A percentile compares a stretch with the other conserved stretches of the same genome.
Conservation (phyloP, 2,329 filamentous ascomycete genomes). For the Fusarium torulosum region DNA sequence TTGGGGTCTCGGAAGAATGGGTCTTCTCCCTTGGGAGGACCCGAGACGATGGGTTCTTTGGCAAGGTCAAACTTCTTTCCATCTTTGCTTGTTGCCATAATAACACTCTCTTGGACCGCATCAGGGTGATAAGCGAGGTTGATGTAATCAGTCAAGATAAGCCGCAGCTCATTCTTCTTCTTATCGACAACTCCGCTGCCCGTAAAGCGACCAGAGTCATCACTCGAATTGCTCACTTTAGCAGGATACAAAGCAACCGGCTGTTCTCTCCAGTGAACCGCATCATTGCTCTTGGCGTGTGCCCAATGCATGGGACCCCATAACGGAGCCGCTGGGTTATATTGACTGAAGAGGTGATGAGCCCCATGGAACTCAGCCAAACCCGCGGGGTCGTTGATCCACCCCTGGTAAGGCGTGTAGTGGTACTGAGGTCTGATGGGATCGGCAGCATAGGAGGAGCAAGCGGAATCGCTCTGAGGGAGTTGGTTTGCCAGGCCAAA, state of each 20-base stretch:
- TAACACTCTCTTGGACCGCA: constrained; percentile 39
- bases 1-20: constrained; percentile 46
- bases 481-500: constrained; percentile 49
- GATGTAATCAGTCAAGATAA: constrained; percentile 45
- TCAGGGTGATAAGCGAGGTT: constrained; percentile 43
- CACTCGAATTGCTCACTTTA: constrained; percentile 22
- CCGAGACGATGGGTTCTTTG: constrained; percentile 35
- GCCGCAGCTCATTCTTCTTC: constrained; percentile 29
- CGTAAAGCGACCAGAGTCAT: constrained; percentile 44
- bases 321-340: constrained; percentile 40
- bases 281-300: constrained; percentile 43
- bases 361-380: constrained; percentile 43
- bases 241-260: constrained; percentile 39
- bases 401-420: constrained; percentile 48
- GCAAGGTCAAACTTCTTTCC: constrained; percentile 39
- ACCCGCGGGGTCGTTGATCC: constrained; percentile 49
- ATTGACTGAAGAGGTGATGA: constrained; percentile 49
- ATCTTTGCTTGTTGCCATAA: constrained; percentile 41
- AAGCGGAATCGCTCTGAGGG: constrained; percentile 22
- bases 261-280: constrained; percentile 45
- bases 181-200: constrained; percentile 42
- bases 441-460: constrained; percentile 45
- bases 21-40: constrained; percentile 32
- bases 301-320: constrained; percentile 49
- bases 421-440: constrained; percentile 46